Evolutionary conservation across 2,329 filamentous ascomycete species (phyloP), one percentile per base, ranked within the genome.

Genomic region (Colletotrichum sp.): DNA sequence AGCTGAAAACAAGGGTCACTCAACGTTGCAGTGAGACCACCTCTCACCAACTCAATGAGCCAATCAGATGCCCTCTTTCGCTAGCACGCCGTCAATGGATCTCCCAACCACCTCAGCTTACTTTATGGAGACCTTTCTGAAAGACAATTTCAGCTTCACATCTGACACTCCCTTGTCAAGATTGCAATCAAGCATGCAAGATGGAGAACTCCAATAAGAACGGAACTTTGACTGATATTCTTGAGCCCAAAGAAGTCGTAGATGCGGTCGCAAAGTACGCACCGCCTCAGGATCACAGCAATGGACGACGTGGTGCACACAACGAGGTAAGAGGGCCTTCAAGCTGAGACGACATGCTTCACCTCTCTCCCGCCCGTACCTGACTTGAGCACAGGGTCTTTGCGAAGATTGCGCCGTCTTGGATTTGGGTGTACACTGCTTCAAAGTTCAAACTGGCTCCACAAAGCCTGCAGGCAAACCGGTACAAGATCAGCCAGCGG

Each of bases 371-470:
- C 44, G 9, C 0, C 13, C 8, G 15, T 8, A n/a, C 52, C 24
- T 57, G 0, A 57, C 12, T n/a, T 24, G 12, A 44, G 13, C 8
- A 36, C 21, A 57, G 62, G 24, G 60, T 10, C 65, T 73, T 9
- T 73, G 71, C 10, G 6, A 52, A 49, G 52, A 39, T 15, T 73
- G 71, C 55, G 26, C 49, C 4, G 30, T 21, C 6, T 28, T 73
- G 5, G 64, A 73, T 10, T 28, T 73, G 21, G 28, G 36, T 28
- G 13, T 71, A 10, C 60, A 71, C 21, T 39, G 69, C 28, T 71
- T 71, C 69, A 71, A 66, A 39, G 69, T 71, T 39, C 69, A 57
- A 44, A 9, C 16, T 8, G 32, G 32, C 10, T 34, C 60, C 21
- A 18, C 32, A 26, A 52, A 15, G 12, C 18, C 34, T 10, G 30